Evolutionary conservation across 2,329 filamentous ascomycete genomes (phyloP), one percentile per base, ranked within the genome.

Genomic region (Microcera coccophila): DNA sequence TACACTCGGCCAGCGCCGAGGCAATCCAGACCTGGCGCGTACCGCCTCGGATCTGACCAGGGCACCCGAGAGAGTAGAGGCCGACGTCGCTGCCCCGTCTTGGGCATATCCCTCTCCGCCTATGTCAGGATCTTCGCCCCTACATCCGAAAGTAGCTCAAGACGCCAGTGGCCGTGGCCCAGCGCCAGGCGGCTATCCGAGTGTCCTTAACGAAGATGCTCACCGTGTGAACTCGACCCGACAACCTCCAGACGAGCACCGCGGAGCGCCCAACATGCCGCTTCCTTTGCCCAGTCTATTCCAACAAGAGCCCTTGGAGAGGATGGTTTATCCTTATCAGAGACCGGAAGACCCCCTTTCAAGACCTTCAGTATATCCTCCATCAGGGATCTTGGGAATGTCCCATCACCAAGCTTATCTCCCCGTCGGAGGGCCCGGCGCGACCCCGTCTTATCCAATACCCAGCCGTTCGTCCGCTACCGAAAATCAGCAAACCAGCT

Each of bases 101-200:
- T 72, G 72, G 73, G 78, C 76, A 63, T 85, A 85, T 70, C 81
- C 81, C 64, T 85, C 82, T 74, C 81, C 82, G 71, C 82, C 82
- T 75, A 85, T 85, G 82, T 84, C 82, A 73, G 80, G 79, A 63
- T 83, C 81, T 72, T 79, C 81, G 60, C 74, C 74, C 57, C 70
- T 75, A 58, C 76, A 79, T 66, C 71, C 74, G 63, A 81, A 77
- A 70, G 64, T 68, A 71, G 73, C 73, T 63, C 74, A 70, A 66
- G 76, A 81, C 67, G 72, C 72, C 59, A 72, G 70, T 66, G 73
- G 77, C 65, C 72, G 74, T 65, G 69, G 71, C 60, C 74, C 75
- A 44, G 50, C 44, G 36, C 54, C 57, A 59, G 69, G 66, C 60
- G 63, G 64, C 56, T 77, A 71, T 56, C 65, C 67, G 48, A 55